Conservation (phyloP, 495 filamentous ascomycete species). For the Penicillium tannophilum region DNA sequence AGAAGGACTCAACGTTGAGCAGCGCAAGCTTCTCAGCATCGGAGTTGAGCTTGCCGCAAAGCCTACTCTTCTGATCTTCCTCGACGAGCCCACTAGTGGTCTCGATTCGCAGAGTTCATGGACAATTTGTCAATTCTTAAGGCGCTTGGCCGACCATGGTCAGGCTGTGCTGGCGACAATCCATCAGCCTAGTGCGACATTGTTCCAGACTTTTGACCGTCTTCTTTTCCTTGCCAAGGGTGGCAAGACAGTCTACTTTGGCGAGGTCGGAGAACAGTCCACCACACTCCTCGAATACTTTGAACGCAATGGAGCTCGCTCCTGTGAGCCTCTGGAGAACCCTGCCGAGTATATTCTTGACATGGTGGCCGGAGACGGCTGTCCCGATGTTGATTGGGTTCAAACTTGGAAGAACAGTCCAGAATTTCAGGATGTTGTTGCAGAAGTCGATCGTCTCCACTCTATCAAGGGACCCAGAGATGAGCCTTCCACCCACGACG, state of each 20-base stretch:
- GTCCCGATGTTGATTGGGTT: slow-evolving; percentile 78
- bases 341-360: slow-evolving; percentile 94
- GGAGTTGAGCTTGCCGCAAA: slow-evolving; percentile 89
- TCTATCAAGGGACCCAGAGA: slow-evolving; percentile 28
- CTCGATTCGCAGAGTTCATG: slow-evolving; percentile 85
- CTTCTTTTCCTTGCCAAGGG: slow-evolving; percentile 80
- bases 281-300: slow-evolving; percentile 72
- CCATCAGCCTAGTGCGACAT: slow-evolving; percentile 85
- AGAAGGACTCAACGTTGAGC: slow-evolving; percentile 84
- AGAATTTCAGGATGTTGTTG: slow-evolving; percentile 64
- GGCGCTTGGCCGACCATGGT: slow-evolving; percentile 79
- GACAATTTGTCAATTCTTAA: slow-evolving; percentile 76
- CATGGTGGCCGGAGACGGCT: slow-evolving; percentile 57
- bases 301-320: slow-evolving; percentile 65
- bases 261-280: slow-evolving; percentile 77
- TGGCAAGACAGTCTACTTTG: slow-evolving; percentile 85
- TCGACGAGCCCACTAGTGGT: slow-evolving; percentile 90
- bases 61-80: slow-evolving; percentile 80
- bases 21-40: slow-evolving; percentile 84
- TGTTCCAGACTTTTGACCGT: slow-evolving; percentile 90
- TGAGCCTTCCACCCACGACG: slow-evolving; percentile 7
- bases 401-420: slow-evolving; percentile 70
- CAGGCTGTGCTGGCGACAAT: slow-evolving; percentile 92
- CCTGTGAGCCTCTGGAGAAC: slow-evolving; percentile 70
- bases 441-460: slow-evolving; percentile 66